phyloP scores from a whole-genome alignment of 2,329 filamentous ascomycete species.

The Pestalotiopsis sp. region DNA sequence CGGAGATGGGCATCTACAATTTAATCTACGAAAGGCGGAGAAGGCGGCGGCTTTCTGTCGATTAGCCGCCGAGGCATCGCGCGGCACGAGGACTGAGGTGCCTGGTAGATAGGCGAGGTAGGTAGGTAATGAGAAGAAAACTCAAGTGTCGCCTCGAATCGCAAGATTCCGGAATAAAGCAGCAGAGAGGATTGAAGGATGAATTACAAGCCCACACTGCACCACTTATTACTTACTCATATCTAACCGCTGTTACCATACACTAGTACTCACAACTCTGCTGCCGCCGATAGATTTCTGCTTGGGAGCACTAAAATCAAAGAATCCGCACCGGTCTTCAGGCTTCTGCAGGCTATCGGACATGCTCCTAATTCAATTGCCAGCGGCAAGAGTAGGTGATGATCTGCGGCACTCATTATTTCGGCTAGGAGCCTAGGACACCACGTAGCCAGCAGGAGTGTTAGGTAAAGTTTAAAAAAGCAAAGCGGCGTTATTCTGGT shows the following conservation, averaged over 20 bases:
- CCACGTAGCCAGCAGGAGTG: background rate
- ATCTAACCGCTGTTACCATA: background rate
- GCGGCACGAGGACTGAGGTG: background rate
- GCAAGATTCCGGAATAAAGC: background rate
- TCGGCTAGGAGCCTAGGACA: background rate
- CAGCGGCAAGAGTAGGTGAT: background rate
- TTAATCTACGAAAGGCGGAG: background rate
- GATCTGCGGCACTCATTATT: background rate
- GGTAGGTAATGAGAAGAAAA: background rate
- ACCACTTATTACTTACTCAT: background rate
- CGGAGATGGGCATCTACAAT: background rate
- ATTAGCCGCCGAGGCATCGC: background rate
- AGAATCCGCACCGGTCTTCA: background rate
- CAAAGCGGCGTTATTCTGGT: slow-evolving; percentile 8
- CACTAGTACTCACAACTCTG: too few relatives aligned
- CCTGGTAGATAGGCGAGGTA: background rate
- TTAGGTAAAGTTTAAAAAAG: background rate
- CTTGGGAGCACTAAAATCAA: background rate
- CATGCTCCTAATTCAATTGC: background rate
- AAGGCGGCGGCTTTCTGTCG: background rate
- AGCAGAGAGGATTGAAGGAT: background rate
- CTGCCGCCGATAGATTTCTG: background rate
- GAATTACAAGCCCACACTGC: background rate
- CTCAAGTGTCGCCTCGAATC: background rate
- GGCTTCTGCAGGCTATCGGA: background rate